These are phyloP conservation scores for Boechera retrofracta DNA, from an alignment of 345 rosid genomes.

Conservation along the genomic window DNA sequence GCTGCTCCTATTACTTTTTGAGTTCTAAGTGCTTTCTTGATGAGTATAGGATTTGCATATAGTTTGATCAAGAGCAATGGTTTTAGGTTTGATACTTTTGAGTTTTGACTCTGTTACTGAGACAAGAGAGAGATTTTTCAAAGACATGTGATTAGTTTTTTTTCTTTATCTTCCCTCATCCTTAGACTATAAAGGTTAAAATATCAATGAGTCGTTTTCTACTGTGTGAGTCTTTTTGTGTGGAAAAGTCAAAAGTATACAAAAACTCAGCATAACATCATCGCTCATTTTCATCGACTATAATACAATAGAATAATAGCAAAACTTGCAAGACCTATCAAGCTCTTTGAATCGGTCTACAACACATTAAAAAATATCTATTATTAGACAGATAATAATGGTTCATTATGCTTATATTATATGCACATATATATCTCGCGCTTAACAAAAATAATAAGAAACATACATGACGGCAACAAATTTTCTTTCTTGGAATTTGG, in stretches of 20 bases:
- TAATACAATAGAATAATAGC: constrained; percentile 27
- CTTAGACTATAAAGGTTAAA: background rate
- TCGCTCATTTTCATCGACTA: constrained; percentile 35
- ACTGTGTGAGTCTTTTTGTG: constrained; percentile 17
- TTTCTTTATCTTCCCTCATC: background rate
- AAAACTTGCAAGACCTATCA: constrained; percentile 45
- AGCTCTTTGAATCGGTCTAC: constrained; percentile 38
- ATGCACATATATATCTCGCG: constrained; percentile 17
- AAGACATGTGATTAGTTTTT: background rate
- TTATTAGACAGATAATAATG: constrained; percentile 9
- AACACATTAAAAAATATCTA: constrained; percentile 34
- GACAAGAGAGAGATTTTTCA: too few species aligned
- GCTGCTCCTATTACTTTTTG: background rate
- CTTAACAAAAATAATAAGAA: background rate
- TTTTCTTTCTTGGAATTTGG: constrained; percentile 27
- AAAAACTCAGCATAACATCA: constrained; percentile 21
- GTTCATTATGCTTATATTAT: constrained; percentile 28
- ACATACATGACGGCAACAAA: constrained; percentile 37
- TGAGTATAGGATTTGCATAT: background rate
- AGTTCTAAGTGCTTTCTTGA: background rate
- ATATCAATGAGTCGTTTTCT: constrained; percentile 31
- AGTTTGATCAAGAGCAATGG: too few species aligned
- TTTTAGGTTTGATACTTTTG: too few species aligned
- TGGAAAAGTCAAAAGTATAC: constrained; percentile 31
- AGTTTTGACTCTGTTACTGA: too few species aligned